Base-by-base conservation (phyloP, 140 eudicot species). In the Stevia rebaudiana region DNA sequence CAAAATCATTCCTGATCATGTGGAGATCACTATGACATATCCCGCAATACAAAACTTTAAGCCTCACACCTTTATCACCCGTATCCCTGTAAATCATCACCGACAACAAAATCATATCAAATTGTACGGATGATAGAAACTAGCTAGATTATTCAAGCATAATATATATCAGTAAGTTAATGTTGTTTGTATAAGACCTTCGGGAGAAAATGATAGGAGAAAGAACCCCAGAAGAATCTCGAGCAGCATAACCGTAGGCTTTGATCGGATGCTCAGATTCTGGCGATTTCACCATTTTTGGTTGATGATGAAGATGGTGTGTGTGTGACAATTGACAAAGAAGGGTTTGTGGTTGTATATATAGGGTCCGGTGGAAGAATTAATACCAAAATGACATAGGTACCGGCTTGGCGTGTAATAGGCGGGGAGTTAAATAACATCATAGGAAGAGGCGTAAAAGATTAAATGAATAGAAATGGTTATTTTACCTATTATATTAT, bases 21-120 rank as follows among this genome's bases (percentile, higher is more conserved):
- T 86, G 95, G 78, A 86, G 82, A 80, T 86, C 95, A 4, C 86
- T 62, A 44, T 86, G 95, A 33, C 95, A 86, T 23, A 86, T 67
- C 19, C 95, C 95, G 31, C 90, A 86, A 64, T 80, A 83, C 71
- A 81, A 4, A 0, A 86, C 75, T 33, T 83, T 83, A 42, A 86
- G 61, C 55, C 85, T 71, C 52, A 83, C 91, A 52, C 83, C 88
- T 16, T 72, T 61, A 5, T 81, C 95, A 4, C 91, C 91, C 7
- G 91, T 83, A 23, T 63, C 80, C 66, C 95, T 86, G 81, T 24
- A 1, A 11, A 56, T 12, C 60, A 37, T 12, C 52, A 52, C 21
- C 36, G 50, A 65, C 47, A 17, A 50, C n/a, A n/a, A n/a, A 28
- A 28, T 28, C 33, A 50, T 8, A 8, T 0, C 7, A 37, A 7